Evolutionary conservation across 2,329 filamentous ascomycete species (phyloP).

Genomic region (Fusarium sp.): DNA sequence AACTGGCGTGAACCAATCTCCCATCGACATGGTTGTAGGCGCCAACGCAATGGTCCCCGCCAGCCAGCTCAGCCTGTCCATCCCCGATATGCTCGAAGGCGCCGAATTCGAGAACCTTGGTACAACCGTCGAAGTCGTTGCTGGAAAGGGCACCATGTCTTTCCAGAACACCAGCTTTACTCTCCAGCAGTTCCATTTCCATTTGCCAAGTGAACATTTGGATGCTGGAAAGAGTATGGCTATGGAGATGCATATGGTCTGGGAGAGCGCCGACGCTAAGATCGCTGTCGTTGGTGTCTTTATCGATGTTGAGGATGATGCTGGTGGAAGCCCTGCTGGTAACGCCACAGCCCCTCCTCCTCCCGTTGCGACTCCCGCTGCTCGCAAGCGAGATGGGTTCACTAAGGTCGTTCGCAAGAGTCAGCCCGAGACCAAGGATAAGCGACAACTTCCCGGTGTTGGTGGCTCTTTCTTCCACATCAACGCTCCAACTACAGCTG

Average conservation of each 20-base stretch:
- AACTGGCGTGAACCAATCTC: conserved; percentile 63
- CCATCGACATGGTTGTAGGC: conserved; percentile 61
- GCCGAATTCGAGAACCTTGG: conserved; percentile 64
- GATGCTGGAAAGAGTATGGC: conserved; percentile 53
- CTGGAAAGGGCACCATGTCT: conserved; percentile 55
- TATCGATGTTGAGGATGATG: conserved; percentile 40
- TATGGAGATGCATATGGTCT: conserved; percentile 51
- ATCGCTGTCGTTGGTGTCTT: conserved; percentile 49
- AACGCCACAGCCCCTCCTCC: conserved; percentile 10
- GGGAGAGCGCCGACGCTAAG: conserved; percentile 36
- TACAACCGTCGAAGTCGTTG: conserved; percentile 61
- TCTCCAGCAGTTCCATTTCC: conserved; percentile 70
- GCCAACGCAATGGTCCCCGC: conserved; percentile 48
- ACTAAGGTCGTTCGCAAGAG: conserved; percentile 17
- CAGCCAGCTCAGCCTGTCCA: conserved; percentile 47
- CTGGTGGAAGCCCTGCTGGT: conserved; percentile 4
- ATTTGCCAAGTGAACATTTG: conserved; percentile 69
- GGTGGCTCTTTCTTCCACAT: conserved; percentile 19
- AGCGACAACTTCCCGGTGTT: conserved; percentile 24
- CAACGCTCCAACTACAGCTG: not conserved
- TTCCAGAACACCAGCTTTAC: conserved; percentile 55
- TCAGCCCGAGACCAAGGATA: not conserved
- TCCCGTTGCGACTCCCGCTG: not conserved
- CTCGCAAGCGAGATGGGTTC: conserved; percentile 6
- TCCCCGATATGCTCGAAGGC: conserved; percentile 52